Percentiles rank a stretch among this genome's conserved stretches.
phyloP scores from a whole-genome alignment of 192 early-diverging fungal genomes.

The Coemansia furcata region DNA sequence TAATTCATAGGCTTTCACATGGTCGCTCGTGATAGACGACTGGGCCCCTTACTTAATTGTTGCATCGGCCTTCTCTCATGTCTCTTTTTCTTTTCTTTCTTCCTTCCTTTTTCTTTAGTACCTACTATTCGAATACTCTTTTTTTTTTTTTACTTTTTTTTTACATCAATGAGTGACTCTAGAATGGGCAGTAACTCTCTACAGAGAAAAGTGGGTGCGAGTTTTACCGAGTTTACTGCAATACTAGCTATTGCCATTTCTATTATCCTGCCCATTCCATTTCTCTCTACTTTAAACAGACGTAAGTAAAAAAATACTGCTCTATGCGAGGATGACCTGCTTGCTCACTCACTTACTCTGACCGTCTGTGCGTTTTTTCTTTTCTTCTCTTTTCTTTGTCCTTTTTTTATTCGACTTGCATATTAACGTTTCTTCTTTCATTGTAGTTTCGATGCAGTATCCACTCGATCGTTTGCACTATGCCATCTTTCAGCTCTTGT shows the following conservation, averaged over 20 bases:
- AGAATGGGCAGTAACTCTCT: not conserved
- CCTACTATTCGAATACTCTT: not conserved
- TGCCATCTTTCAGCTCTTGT: constrained; percentile 41
- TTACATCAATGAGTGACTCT: not conserved
- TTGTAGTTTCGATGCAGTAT: constrained; percentile 35
- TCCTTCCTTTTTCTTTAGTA: not conserved
- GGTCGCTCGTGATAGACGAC: not conserved
- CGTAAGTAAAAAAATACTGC: constrained; percentile 16
- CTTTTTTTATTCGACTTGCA: not conserved
- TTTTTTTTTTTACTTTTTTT: not conserved
- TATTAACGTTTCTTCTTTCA: not conserved
- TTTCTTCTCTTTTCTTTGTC: not conserved
- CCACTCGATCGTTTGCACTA: constrained; percentile 49
- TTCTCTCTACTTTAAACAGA: constrained; percentile 33
- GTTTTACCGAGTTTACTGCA: constrained; percentile 25
- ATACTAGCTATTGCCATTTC: constrained; percentile 21
- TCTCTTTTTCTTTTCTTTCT: not conserved
- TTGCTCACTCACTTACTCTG: not conserved
- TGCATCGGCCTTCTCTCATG: not conserved
- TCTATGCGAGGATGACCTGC: not conserved
- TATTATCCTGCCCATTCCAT: constrained; percentile 34
- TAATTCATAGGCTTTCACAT: not conserved
- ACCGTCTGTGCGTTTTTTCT: not conserved
- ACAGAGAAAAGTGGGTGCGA: not conserved
- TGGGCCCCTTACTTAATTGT: not conserved